These are phyloP conservation scores for Malus fusca DNA, from an alignment of 306 rosid species.

Conservation along the genomic window DNA sequence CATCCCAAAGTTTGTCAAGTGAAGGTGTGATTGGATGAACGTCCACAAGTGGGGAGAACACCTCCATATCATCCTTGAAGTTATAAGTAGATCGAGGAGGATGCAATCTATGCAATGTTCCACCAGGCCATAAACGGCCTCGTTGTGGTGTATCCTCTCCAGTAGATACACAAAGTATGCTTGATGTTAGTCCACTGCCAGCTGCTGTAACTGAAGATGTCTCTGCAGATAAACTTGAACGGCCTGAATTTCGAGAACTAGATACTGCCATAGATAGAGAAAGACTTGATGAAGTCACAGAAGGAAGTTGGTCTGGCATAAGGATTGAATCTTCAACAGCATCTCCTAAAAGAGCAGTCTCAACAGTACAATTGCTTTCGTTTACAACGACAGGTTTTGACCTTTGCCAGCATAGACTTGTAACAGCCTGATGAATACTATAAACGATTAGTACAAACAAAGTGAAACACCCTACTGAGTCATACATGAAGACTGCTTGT, in stretches of 20 bases:
- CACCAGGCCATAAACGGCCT: constrained; percentile 78
- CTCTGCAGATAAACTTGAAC: constrained; percentile 52
- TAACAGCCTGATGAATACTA: constrained; percentile 68
- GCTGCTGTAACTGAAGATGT: constrained; percentile 42
- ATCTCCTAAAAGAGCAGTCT: constrained; percentile 84
- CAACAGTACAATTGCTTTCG: constrained; percentile 68
- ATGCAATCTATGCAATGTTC: constrained; percentile 61
- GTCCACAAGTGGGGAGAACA: constrained; percentile 97
- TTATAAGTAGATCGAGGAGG: constrained; percentile 74
- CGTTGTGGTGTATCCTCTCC: constrained; percentile 76
- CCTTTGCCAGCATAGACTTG: constrained; percentile 98
- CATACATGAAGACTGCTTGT: background rate
- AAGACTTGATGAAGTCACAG: constrained; percentile 57
- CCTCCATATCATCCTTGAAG: constrained; percentile 98
- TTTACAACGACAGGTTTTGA: constrained; percentile 83
- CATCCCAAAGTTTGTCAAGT: constrained; percentile 74
- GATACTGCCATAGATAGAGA: constrained; percentile 49
- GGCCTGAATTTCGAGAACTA: constrained; percentile 58
- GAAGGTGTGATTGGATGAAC: constrained; percentile 89
- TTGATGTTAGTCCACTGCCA: constrained; percentile 45
- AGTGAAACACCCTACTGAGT: background rate
- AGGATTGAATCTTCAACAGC: constrained; percentile 88
- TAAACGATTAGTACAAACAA: constrained; percentile 19
- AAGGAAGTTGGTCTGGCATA: constrained; percentile 98
- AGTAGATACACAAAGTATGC: constrained; percentile 33